A percentile compares a stretch with the other conserved stretches of the same genome.
Evolutionary conservation across 1,139 yeast species (phyloP).

Genomic region (Zygosaccharomyces sapae): DNA sequence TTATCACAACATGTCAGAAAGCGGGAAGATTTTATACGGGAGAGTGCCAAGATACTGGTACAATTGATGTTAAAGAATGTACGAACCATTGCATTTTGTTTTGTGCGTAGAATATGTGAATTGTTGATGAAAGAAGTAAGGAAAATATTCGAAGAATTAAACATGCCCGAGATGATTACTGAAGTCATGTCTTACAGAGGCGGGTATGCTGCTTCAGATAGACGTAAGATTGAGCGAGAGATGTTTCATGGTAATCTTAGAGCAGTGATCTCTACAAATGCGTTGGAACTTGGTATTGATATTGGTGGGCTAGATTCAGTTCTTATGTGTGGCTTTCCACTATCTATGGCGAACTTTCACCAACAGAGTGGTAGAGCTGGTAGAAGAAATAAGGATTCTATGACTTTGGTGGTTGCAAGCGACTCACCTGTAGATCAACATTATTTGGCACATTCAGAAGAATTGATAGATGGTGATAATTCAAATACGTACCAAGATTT

Average conservation of each 20-base stretch:
- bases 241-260: conserved; percentile 83
- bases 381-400: conserved; percentile 66
- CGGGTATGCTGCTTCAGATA: conserved; percentile 81
- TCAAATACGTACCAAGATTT: conserved; percentile 46
- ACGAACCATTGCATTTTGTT: conserved; percentile 88
- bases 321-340: conserved; percentile 86
- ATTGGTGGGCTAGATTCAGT: conserved; percentile 91
- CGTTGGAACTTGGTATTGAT: conserved; percentile 91
- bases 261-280: conserved; percentile 92
- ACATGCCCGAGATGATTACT: conserved; percentile 45
- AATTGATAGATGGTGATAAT: conserved; percentile 47
- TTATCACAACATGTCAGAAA: conserved; percentile 33
- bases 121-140: conserved; percentile 78
- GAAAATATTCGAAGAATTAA: conserved; percentile 43
- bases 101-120: conserved; percentile 82
- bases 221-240: conserved; percentile 80
- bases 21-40: conserved; percentile 69
- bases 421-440: conserved; percentile 84
- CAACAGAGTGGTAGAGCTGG: conserved; percentile 98
- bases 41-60: conserved; percentile 69
- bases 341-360: conserved; percentile 77
- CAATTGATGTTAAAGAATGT: conserved; percentile 59
- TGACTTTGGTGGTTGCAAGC: conserved; percentile 81
- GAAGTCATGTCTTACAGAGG: conserved; percentile 93
- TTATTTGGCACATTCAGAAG: conserved; percentile 66